Base-by-base conservation (phyloP, 1,284 basidiomycete genomes). In the Kwoniella shivajii region DNA sequence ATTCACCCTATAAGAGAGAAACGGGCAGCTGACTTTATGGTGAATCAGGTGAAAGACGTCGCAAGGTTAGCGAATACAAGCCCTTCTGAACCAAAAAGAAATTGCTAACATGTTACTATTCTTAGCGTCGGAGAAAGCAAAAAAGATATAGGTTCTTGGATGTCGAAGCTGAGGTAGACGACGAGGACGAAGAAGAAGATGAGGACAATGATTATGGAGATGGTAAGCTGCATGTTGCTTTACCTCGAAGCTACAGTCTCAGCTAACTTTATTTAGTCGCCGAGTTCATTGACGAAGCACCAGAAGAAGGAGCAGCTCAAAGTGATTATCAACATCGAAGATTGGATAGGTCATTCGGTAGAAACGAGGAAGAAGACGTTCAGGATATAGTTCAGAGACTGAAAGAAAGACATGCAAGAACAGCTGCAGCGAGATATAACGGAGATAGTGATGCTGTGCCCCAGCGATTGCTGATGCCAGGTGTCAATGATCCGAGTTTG, bases 381-480 rank as follows among this genome's bases (percentile, higher is more conserved):
- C 89, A 90, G 61, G 85, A 89, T 74, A 89, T 97, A 67, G 93
- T 94, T 1, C 85, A 86, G 67, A 87, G 89, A 67, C 81, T 95
- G 66, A 88, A 86, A 64, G 86, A 90, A 71, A 86, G 92, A 49
- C 91, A 96, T 78, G 83, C 83, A 55, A 82, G 84, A 50, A 82
- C 83, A 46, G 83, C 85, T 27, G 83, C 85, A 16, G 83, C 84
- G 47, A 85, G 85, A 49, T 94, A 91, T 72, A 88, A 89, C 26
- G 90, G 90, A 26, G 91, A 93, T 75, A 88, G 90, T 85, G 95
- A 93, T 71, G 89, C 92, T 66, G 87, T 98, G 31, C 95, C 96
- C 0, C 93, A 98, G 72, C 85, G 92, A n/a, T 79, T 97, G 45
- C 82, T 96, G 41, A 98, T 99, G 94, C 95, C 95, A 33, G 90